Evolutionary conservation across 768 basidiomycete species (phyloP).

Genomic region (Pisolithus tinctorius): DNA sequence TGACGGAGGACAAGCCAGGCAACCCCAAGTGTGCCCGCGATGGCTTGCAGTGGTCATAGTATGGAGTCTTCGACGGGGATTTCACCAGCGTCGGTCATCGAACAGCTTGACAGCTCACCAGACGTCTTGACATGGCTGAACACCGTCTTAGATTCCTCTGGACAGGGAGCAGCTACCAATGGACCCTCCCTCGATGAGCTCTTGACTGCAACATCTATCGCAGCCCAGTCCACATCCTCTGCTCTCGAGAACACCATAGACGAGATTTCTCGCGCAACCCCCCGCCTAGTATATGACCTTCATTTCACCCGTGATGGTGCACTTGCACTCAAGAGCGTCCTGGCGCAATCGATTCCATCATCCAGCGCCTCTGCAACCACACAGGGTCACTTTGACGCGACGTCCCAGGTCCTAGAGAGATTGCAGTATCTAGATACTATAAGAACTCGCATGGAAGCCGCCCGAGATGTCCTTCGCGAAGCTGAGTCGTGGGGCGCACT

Average conservation of each 20-base stretch:
- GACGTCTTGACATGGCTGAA: slow-evolving; percentile 72
- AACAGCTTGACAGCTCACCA: slow-evolving; percentile 52
- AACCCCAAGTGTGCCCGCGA: background rate
- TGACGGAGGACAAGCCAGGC: background rate
- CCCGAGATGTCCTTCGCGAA: slow-evolving; percentile 84
- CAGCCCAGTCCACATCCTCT: slow-evolving; percentile 82
- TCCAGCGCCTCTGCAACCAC: background rate
- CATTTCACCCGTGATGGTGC: slow-evolving; percentile 97
- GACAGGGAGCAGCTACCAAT: slow-evolving; percentile 34
- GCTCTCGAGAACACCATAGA: slow-evolving; percentile 85
- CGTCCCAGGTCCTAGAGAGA: slow-evolving; percentile 61
- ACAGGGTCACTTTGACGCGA: slow-evolving; percentile 33
- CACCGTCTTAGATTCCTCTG: slow-evolving; percentile 37
- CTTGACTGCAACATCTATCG: slow-evolving; percentile 74
- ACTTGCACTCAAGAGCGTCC: slow-evolving; percentile 58
- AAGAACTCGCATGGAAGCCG: slow-evolving; percentile 81
- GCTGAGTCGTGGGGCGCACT: slow-evolving; percentile 97
- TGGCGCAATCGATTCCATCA: slow-evolving; percentile 39
- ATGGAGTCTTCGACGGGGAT: slow-evolving; percentile 20
- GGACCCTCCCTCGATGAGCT: slow-evolving; percentile 73
- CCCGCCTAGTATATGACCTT: slow-evolving; percentile 89
- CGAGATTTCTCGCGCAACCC: slow-evolving; percentile 86
- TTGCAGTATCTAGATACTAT: slow-evolving; percentile 79
- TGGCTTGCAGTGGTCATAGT: background rate
- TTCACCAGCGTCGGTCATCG: slow-evolving; percentile 37